Evolutionary conservation across 768 basidiomycete genomes (phyloP).

Genomic region (Sarcodon aspratus): DNA sequence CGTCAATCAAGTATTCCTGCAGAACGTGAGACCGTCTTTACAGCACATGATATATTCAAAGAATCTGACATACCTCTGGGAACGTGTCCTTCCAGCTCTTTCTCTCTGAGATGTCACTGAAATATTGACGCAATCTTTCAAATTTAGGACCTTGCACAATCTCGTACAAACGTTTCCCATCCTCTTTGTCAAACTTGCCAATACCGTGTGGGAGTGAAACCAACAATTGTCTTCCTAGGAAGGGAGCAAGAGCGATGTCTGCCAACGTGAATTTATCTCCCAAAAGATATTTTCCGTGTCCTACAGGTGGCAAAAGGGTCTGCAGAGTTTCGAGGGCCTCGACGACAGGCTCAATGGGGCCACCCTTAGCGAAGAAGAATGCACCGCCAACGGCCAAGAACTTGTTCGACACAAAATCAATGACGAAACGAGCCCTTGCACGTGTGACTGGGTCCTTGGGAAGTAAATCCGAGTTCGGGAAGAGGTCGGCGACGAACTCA

Average conservation of each 20-base stretch:
- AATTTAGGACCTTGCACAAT: conserved; percentile 34
- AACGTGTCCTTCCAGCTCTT: conserved; percentile 46
- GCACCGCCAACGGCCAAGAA: conserved; percentile 27
- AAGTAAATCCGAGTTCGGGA: conserved; percentile 32
- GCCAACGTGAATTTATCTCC: conserved; percentile 45
- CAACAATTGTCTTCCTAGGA: conserved; percentile 39
- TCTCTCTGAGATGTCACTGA: conserved; percentile 32
- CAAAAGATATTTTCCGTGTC: conserved; percentile 21
- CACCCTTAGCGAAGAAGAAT: conserved; percentile 22
- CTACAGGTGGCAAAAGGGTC: conserved; percentile 32
- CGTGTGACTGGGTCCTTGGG: conserved; percentile 45
- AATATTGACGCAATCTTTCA: conserved; percentile 38
- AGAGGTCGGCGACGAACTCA: conserved; percentile 56
- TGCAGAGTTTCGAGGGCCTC: conserved; percentile 36
- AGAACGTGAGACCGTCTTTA: too few species aligned
- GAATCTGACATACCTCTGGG: conserved; percentile 28
- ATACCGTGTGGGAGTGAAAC: conserved; percentile 35
- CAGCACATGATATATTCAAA: background rate
- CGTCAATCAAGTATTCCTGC: too few species aligned
- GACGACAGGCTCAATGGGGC: conserved; percentile 30
- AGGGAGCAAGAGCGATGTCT: conserved; percentile 49
- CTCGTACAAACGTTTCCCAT: conserved; percentile 32
- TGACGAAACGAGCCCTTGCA: conserved; percentile 53
- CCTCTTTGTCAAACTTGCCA: conserved; percentile 36
- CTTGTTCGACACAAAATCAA: conserved; percentile 39